Evolutionary conservation across 2,329 filamentous ascomycete species (phyloP), one percentile per base, ranked within the genome.

Genomic region (Calonectria hongkongensis): DNA sequence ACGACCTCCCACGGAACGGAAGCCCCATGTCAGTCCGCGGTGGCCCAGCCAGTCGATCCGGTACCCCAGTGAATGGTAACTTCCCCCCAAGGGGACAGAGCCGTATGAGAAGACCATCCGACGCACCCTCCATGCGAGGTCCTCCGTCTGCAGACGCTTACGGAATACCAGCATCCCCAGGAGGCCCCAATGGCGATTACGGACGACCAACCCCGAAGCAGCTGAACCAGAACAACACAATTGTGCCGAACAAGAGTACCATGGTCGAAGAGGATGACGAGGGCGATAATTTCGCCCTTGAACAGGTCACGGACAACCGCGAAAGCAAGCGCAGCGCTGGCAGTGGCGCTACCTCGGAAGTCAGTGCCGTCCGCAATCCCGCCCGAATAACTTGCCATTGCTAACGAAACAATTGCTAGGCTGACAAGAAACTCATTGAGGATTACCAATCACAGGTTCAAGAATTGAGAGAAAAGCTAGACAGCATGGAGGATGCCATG

Each of bases 241-340:
- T 98, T 79, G 94, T 98, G 39, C 97, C 97, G 0, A 98, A 98
- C 82, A 99, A 98, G 86, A 98, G 96, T 80, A 98, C 94, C 0
- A 96, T 98, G 93, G 92, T 98, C 1, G 97, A 99, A 83, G 97
- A 98, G 82, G 96, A 98, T 76, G 95, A 98, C 78, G 94, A 95
- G 75, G 88, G 88, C 63, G 89, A 80, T 58, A 89, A 90, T 2
- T 94, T 94, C 82, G 90, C 89, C 18, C 68, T 79, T 33, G 81
- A 82, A 27, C 75, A 78, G 36, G 75, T 72, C 43, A 79, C 78
- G 28, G 85, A 76, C 71, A 77, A 79, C 25, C 73, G 77, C 27
- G 80, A 78, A 25, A 80, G 78, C 70, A 81, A 85, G 58, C 79
- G 80, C 45, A 84, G 79, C 66, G 81, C 76, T 6, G 79, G 76